Percentiles rank a stretch among this genome's conserved stretches.
Conservation (phyloP, 371 early-diverging fungal species). For the Circinella umbellata region DNA sequence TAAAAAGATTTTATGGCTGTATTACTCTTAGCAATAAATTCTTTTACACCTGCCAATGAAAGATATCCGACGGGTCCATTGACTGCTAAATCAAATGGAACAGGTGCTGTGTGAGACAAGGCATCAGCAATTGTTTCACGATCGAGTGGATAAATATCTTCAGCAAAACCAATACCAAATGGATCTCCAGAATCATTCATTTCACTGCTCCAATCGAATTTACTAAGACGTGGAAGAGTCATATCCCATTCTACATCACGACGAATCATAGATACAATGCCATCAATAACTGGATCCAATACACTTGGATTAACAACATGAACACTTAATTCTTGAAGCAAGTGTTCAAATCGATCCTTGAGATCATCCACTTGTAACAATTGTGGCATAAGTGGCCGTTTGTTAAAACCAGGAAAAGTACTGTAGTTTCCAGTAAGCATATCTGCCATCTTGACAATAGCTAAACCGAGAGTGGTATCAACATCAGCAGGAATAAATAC, state of each 20-base stretch:
- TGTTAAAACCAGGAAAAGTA: conserved; percentile 24
- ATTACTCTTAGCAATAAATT: conserved; percentile 17
- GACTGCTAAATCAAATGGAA: conserved; percentile 17
- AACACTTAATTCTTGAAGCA: conserved; percentile 16
- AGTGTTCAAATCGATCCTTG: conserved; percentile 31
- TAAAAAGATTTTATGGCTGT: not conserved
- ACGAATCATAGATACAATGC: conserved; percentile 26
- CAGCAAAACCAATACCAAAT: not conserved
- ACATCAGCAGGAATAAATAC: conserved; percentile 41
- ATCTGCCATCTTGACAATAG: conserved; percentile 12
- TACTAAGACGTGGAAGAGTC: conserved; percentile 23
- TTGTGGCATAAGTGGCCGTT: conserved; percentile 18
- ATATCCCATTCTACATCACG: conserved; percentile 49
- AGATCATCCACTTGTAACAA: conserved; percentile 25
- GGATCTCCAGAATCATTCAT: conserved; percentile 1
- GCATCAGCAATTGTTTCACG: not conserved
- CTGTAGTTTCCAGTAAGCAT: conserved; percentile 35
- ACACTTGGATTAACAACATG: conserved; percentile 27
- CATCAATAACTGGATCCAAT: conserved; percentile 28
- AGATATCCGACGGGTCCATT: conserved; percentile 22
- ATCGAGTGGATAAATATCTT: not conserved
- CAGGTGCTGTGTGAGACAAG: not conserved
- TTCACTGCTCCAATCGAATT: conserved; percentile 1
- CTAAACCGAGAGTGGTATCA: conserved; percentile 34
- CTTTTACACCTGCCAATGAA: conserved; percentile 23